Evolutionary conservation across 2,329 filamentous ascomycete genomes (phyloP).

Genomic region (Apiospora sp.): DNA sequence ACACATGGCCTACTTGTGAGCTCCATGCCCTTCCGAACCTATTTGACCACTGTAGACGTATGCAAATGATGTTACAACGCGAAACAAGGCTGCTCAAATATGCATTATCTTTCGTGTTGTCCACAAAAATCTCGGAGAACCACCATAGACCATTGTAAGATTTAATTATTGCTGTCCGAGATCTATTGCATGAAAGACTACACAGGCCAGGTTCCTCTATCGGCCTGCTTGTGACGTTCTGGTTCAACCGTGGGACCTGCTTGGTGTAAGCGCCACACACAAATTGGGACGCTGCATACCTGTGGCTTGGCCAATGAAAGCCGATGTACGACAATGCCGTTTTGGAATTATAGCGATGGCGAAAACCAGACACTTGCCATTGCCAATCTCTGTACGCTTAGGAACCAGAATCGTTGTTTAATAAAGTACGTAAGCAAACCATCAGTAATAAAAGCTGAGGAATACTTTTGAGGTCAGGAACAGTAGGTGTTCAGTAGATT

Average conservation of each 20-base stretch:
- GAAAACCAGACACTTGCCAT: accelerated
- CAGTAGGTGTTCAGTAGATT: neutral
- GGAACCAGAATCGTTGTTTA: neutral
- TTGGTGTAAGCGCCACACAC: neutral
- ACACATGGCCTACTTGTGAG: no score
- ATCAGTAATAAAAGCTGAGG: neutral
- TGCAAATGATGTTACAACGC: neutral
- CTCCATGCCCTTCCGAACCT: no score
- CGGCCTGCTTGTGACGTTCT: neutral
- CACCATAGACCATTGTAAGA: neutral
- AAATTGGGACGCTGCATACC: neutral
- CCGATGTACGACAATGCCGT: neutral
- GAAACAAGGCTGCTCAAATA: neutral
- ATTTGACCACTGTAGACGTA: neutral
- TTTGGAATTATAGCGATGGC: neutral
- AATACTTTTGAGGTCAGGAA: neutral
- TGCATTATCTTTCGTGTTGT: neutral
- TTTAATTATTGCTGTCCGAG: neutral
- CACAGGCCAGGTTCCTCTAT: neutral
- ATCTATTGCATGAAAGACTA: neutral
- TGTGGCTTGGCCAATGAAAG: neutral
- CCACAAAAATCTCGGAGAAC: neutral
- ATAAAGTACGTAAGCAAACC: neutral
- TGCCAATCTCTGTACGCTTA: neutral
- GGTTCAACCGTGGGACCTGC: neutral